Evolutionary conservation across 75 land plant genomes (phyloP).

Genomic region (Cupressus sempervirens): DNA sequence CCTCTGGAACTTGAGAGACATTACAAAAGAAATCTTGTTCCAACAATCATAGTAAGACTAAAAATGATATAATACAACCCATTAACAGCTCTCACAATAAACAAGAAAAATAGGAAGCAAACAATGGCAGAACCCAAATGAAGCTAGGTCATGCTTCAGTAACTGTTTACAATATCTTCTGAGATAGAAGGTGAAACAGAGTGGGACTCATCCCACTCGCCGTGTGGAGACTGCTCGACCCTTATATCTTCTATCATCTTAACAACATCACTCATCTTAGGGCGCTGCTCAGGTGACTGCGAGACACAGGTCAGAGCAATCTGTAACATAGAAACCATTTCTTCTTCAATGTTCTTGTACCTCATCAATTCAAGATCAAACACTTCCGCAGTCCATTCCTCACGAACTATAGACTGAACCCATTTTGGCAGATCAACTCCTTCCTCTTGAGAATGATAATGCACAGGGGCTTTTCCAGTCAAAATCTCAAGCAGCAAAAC

Average conservation of each 20-base stretch:
- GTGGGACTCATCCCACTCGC: slow-evolving; percentile 39
- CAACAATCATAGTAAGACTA: neutral
- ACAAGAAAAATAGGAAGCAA: slow-evolving; percentile 4
- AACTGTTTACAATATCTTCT: slow-evolving; percentile 12
- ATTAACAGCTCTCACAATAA: neutral
- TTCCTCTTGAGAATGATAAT: slow-evolving; percentile 56
- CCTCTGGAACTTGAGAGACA: neutral
- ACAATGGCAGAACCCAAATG: neutral
- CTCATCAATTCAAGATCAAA: slow-evolving; percentile 73
- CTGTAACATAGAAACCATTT: slow-evolving; percentile 70
- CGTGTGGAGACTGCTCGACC: slow-evolving; percentile 59
- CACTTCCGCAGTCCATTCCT: slow-evolving; percentile 82
- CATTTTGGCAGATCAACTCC: slow-evolving; percentile 80
- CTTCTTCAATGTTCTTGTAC: slow-evolving; percentile 64
- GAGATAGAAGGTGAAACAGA: slow-evolving; percentile 45
- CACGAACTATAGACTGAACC: slow-evolving; percentile 73
- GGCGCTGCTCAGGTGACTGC: slow-evolving; percentile 61
- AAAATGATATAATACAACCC: neutral
- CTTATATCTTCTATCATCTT: slow-evolving; percentile 51
- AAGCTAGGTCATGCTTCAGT: slow-evolving; percentile 10
- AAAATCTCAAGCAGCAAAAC: slow-evolving; percentile 73
- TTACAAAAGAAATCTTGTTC: neutral
- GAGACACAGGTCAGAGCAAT: slow-evolving; percentile 55
- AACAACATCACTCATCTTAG: slow-evolving; percentile 47
- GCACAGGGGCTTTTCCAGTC: slow-evolving; percentile 63